Evolutionary conservation across 2,329 filamentous ascomycete genomes (phyloP), one percentile per base, ranked within the genome.

Genomic region (Chalaropsis ovoidea): DNA sequence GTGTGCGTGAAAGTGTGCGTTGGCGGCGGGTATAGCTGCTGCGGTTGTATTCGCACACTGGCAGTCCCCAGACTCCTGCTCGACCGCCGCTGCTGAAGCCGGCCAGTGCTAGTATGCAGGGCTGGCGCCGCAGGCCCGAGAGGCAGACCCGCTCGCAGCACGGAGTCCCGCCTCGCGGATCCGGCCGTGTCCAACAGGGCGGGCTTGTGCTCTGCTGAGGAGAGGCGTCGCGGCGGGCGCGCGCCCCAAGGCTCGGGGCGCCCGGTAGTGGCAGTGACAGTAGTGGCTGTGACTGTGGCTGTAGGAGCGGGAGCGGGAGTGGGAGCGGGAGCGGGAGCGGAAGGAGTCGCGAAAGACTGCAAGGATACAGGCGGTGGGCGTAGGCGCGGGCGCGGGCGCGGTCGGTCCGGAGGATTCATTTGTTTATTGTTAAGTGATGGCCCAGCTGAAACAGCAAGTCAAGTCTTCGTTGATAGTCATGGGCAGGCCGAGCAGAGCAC

Each of bases 391-490:
- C 52, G 52, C 52, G 27, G 52, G 11, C 22, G 52, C 22, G 52
- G 52, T 31, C 52, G 52, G 52, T 56, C 27, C 52, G 24, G 8
- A 31, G 27, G 52, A 56, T 56, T 56, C 52, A 56, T 56, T n/a
- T 56, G 52, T 56, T 56, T 31, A 31, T n/a, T 56, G 52, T 56
- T 56, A 56, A 31, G 52, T 56, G 4, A 56, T 56, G 27, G 52
- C 52, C 52, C 52, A 56, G 52, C 52, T 56, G 52, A 56, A 31
- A 35, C n/a, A 61, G 31, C 31, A 61, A 61, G 58, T 61, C 35
- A 41, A 11, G n/a, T 39, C 31, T 17, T 17, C 15, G 58, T n/a
- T 41, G 58, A 43, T 61, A 41, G 35, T 61, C 31, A 61, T 61
- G 58, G 17, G 39, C 31, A 61, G 39, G 27, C 31, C n/a, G 58